A percentile compares a stretch with the other conserved stretches of the same genome.
Conservation (phyloP, 805 yeast genomes). For the Isabelozyma rhagii region DNA sequence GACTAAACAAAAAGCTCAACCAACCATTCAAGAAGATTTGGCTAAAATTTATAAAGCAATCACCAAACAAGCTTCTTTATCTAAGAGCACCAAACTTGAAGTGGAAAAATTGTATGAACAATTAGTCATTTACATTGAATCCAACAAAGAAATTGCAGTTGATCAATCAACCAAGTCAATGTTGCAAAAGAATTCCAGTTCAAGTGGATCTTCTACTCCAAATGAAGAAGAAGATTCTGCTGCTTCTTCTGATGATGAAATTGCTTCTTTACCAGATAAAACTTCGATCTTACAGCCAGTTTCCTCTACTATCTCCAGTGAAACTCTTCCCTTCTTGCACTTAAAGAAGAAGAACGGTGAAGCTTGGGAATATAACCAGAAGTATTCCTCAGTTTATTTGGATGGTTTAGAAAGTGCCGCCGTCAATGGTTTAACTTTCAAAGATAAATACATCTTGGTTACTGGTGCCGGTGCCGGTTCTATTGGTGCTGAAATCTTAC, state of each 20-base stretch:
- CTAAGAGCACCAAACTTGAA: slow-evolving; percentile 60
- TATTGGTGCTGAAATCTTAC: slow-evolving; percentile 94
- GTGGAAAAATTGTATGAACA: slow-evolving; percentile 70
- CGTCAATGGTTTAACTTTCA: slow-evolving; percentile 86
- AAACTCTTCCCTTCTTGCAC: slow-evolving; percentile 93
- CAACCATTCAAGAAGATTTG: slow-evolving; percentile 82
- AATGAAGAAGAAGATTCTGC: slow-evolving; percentile 35
- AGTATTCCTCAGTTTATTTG: slow-evolving; percentile 72
- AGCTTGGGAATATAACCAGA: slow-evolving; percentile 87
- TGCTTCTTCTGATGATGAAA: slow-evolving; percentile 69
- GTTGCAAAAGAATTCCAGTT: slow-evolving; percentile 23
- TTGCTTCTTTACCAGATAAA: slow-evolving; percentile 76
- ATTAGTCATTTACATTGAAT: slow-evolving; percentile 64
- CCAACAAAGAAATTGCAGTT: slow-evolving; percentile 68
- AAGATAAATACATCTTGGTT: slow-evolving; percentile 81
- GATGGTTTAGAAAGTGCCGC: slow-evolving; percentile 94
- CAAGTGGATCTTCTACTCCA: slow-evolving; percentile 43
- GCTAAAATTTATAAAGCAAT: slow-evolving; percentile 79
- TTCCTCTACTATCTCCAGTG: slow-evolving; percentile 68
- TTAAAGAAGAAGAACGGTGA: slow-evolving; percentile 70
- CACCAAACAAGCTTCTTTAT: slow-evolving; percentile 65
- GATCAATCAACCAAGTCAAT: slow-evolving; percentile 57
- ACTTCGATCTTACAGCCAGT: slow-evolving; percentile 71
- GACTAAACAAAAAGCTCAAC: slow-evolving; percentile 60
- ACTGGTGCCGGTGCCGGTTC: slow-evolving; percentile 99